Evolutionary conservation across 1,284 basidiomycete genomes (phyloP), one percentile per base, ranked within the genome.

Genomic region (Trichosporon sp.): DNA sequence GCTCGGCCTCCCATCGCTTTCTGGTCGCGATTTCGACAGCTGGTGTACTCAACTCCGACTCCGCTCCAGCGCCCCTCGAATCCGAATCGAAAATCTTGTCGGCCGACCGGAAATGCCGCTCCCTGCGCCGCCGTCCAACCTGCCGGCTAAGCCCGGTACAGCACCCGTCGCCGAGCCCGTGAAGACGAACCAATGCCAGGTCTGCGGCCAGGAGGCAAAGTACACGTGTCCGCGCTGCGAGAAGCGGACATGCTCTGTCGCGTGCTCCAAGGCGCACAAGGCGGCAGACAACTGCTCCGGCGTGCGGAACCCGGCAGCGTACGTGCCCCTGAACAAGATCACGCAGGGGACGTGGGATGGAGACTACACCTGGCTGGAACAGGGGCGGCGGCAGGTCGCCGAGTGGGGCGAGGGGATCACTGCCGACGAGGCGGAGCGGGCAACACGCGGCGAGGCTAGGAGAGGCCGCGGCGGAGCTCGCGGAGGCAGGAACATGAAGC

Each of bases 221-320:
- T 95, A 95, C 85, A 92, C 89, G 65, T 95, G 92, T 77, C 92
- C 92, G 0, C 86, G 91, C 35, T 95, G 92, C 83, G 75, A 83
- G 3, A 83, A 84, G 29, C 86, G 86, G 58, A 91, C 91, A 35
- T 95, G 92, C 80, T 93, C 92, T 0, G 82, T 90, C 1, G 74
- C 85, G 0, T 95, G 92, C 77, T 89, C 90, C 2, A 85, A 83
- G n/a, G 76, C 84, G 12, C 92, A 95, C 84, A 95, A 94, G 80
- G 72, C 83, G 3, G 71, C 78, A 5, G 86, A 85, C n/a, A 85
- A 85, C 15, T 95, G 92, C 79, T 86, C 87, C 0, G 93, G 92
- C 6, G 83, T 88, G 73, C 88, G 92, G 65, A 87, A 94, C 83
- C 90, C 89, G 74, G 88, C 86, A 0, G 86, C 86, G 2, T 93